Evolutionary conservation across 805 yeast species (phyloP).

Genomic region (Yarrowia deformans): DNA sequence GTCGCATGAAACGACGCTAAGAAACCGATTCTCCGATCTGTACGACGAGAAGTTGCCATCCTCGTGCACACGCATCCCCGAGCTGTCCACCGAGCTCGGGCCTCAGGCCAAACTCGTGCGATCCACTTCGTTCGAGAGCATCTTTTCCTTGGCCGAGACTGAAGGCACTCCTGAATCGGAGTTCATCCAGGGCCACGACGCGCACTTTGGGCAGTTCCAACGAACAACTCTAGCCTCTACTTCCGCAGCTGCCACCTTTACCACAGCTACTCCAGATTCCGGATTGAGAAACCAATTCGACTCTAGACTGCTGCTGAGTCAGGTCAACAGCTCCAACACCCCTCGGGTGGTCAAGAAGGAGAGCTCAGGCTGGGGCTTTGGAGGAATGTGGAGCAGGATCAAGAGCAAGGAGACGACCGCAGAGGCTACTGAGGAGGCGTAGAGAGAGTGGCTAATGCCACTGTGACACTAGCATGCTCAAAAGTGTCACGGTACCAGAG

Average conservation of each 20-base stretch:
- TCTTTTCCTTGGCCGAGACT: constrained; percentile 18
- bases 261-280: constrained; percentile 17
- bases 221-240: constrained; percentile 20
- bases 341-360: constrained; percentile 12
- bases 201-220: constrained; percentile 28
- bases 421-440: background rate
- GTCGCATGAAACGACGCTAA: constrained; percentile 34
- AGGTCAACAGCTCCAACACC: constrained; percentile 1
- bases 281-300: constrained; percentile 5
- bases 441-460: background rate
- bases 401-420: constrained; percentile 15
- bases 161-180: background rate
- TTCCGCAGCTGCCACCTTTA: constrained; percentile 34
- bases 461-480: too few relatives aligned
- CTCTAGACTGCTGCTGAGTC: constrained; percentile 11
- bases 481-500: background rate
- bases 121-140: constrained; percentile 32
- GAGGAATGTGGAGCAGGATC: constrained; percentile 24
- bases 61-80: constrained; percentile 22
- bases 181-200: constrained; percentile 34
- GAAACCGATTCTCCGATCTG: constrained; percentile 26
- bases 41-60: constrained; percentile 33
- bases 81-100: constrained; percentile 23
- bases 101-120: constrained; percentile 30
- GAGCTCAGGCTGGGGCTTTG: constrained; percentile 35